These are phyloP conservation scores for Brettanomyces sp. DNA, from an alignment of 805 yeast genomes.

Conservation along the genomic window DNA sequence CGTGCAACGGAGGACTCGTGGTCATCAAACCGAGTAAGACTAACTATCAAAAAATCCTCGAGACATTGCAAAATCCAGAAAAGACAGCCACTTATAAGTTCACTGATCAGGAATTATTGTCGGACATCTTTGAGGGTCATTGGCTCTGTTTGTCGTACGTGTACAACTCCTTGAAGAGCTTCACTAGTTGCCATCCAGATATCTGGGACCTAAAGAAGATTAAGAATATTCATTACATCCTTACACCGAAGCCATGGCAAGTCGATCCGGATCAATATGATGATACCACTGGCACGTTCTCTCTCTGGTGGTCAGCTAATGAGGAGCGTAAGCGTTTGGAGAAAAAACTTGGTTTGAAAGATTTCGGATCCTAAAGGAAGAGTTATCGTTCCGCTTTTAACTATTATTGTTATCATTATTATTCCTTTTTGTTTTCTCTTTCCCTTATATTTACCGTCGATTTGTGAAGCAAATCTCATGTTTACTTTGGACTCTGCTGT, in stretches of 20 bases:
- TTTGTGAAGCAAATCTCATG: too few species aligned
- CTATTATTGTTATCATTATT: too few species aligned
- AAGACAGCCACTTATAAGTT: constrained; percentile 36
- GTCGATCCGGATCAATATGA: constrained; percentile 19
- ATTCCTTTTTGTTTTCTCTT: too few species aligned
- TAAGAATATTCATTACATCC: constrained; percentile 48
- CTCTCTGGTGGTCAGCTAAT: constrained; percentile 41
- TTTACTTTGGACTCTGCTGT: too few species aligned
- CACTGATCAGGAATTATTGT: constrained; percentile 49
- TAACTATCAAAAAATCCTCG: constrained; percentile 30
- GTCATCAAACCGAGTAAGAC: constrained; percentile 35
- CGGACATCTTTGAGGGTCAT: constrained; percentile 40
- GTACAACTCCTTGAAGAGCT: constrained; percentile 50
- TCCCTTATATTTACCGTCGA: too few species aligned
- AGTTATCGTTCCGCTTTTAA: too few species aligned
- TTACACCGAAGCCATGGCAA: constrained; percentile 58
- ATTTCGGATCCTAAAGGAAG: too few species aligned
- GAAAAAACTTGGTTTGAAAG: background rate
- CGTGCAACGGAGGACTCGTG: constrained; percentile 53
- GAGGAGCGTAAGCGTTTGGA: constrained; percentile 22
- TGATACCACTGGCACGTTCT: constrained; percentile 40
- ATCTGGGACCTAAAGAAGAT: constrained; percentile 40
- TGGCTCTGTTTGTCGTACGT: constrained; percentile 46
- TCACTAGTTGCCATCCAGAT: constrained; percentile 33
- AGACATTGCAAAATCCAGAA: constrained; percentile 29